Evolutionary conservation across 2,329 filamentous ascomycete species (phyloP).

Genomic region (Aspergillus transmontanensis): DNA sequence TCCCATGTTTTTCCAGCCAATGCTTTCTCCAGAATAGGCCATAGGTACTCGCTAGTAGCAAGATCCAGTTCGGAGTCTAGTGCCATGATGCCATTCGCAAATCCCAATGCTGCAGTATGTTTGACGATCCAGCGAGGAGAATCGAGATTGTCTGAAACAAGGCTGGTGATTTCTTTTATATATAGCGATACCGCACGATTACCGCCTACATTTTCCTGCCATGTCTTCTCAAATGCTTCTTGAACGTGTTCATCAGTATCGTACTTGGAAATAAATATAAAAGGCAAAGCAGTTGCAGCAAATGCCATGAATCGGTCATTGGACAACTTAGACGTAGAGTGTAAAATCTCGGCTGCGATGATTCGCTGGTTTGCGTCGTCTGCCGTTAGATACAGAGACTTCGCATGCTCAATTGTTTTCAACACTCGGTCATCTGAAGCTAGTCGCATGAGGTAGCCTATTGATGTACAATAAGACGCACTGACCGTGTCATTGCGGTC

Average conservation of each 20-base stretch:
- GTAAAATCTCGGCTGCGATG: conserved; percentile 79
- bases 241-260: conserved; percentile 79
- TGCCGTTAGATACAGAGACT: conserved; percentile 76
- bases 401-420: conserved; percentile 56
- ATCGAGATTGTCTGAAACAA: conserved; percentile 70
- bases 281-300: conserved; percentile 75
- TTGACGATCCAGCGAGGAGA: conserved; percentile 88
- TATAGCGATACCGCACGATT: conserved; percentile 80
- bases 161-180: conserved; percentile 73
- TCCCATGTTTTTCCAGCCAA: conserved; percentile 88
- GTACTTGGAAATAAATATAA: conserved; percentile 84
- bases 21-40: conserved; percentile 81
- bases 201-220: conserved; percentile 88
- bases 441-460: conserved; percentile 77
- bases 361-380: conserved; percentile 76
- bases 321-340: conserved; percentile 81
- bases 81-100: conserved; percentile 71
- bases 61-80: conserved; percentile 61
- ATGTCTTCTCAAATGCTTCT: conserved; percentile 80
- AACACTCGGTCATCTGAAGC: conserved; percentile 62
- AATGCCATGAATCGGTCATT: conserved; percentile 84
- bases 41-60: conserved; percentile 65
- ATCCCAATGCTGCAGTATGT: conserved; percentile 79
- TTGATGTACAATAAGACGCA: conserved; percentile 80
- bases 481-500: conserved; percentile 95